Conservation (phyloP, 2,329 filamentous ascomycete genomes). For the Penicillium concentricum region DNA sequence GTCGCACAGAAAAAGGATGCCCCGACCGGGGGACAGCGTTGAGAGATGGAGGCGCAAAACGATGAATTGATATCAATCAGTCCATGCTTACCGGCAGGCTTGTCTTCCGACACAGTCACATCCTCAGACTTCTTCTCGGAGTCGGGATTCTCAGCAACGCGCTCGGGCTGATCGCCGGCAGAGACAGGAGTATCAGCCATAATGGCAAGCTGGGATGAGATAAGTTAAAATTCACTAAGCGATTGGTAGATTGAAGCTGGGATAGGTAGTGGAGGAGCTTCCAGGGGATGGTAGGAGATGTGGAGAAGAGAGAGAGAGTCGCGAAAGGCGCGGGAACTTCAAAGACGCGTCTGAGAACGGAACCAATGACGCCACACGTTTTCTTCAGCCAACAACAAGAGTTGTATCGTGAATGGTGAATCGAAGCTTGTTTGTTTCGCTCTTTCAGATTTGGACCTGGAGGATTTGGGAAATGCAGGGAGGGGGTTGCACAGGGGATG, state of each 20-base stretch:
- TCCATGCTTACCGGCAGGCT: conserved; percentile 21
- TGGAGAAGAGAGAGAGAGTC: conserved; percentile 30
- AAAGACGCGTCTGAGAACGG: conserved; percentile 26
- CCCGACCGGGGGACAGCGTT: neutral
- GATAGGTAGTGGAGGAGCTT: conserved; percentile 16
- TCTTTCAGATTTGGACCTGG: neutral
- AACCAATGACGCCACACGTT: conserved; percentile 26
- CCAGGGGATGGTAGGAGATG: conserved; percentile 24
- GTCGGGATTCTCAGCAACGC: conserved; percentile 30
- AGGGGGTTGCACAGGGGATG: neutral
- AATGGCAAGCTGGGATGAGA: conserved; percentile 20
- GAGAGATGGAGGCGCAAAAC: neutral
- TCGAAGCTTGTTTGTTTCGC: neutral
- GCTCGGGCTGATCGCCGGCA: conserved; percentile 35
- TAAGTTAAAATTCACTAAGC: conserved; percentile 16
- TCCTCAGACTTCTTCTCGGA: conserved; percentile 23
- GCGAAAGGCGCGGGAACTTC: conserved; percentile 28
- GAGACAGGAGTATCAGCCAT: conserved; percentile 42
- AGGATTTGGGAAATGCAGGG: neutral
- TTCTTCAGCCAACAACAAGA: neutral
- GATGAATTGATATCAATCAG: neutral
- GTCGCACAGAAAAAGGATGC: conserved; percentile 18
- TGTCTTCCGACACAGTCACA: conserved; percentile 18
- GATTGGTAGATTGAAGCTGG: conserved; percentile 12
- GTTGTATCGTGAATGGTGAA: too few species aligned